phyloP scores from a whole-genome alignment of 2,329 filamentous ascomycete species.

The Fusarium cyanostomum region DNA sequence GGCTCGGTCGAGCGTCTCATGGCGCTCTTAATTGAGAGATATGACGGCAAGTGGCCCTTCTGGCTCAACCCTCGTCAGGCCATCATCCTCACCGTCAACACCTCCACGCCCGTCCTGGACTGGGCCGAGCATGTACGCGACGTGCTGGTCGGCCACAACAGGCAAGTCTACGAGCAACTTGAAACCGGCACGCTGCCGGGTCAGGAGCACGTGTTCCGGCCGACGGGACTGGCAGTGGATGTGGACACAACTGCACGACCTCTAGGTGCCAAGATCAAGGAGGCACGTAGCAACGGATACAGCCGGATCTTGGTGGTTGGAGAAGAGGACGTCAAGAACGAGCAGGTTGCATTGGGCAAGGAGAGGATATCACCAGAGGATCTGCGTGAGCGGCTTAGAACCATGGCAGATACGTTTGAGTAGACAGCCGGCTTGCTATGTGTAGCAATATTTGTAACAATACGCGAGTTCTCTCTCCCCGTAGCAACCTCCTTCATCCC shows the following conservation, averaged over 20 bases:
- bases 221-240: constrained; percentile 73
- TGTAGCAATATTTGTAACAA: constrained; percentile 12
- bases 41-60: constrained; percentile 83
- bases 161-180: constrained; percentile 47
- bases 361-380: constrained; percentile 56
- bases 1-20: constrained; percentile 87
- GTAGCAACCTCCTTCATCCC: constrained; percentile 1
- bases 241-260: constrained; percentile 71
- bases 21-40: constrained; percentile 85
- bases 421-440: constrained; percentile 43
- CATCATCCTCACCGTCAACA: constrained; percentile 77
- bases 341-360: constrained; percentile 59
- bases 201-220: constrained; percentile 58
- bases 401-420: constrained; percentile 59
- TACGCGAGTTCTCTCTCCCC: constrained; percentile 13
- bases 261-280: constrained; percentile 74
- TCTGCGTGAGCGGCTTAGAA: constrained; percentile 56
- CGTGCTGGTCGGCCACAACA: constrained; percentile 59
- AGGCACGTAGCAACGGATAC: constrained; percentile 78
- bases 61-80: constrained; percentile 87
- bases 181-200: constrained; percentile 43
- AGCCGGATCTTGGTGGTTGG: constrained; percentile 79
- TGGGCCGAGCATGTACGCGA: constrained; percentile 60
- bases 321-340: constrained; percentile 66
- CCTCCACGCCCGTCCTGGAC: constrained; percentile 61